Base-by-base conservation (phyloP, 2,329 filamentous ascomycete genomes). In the Hymenoscyphus fructigenus region DNA sequence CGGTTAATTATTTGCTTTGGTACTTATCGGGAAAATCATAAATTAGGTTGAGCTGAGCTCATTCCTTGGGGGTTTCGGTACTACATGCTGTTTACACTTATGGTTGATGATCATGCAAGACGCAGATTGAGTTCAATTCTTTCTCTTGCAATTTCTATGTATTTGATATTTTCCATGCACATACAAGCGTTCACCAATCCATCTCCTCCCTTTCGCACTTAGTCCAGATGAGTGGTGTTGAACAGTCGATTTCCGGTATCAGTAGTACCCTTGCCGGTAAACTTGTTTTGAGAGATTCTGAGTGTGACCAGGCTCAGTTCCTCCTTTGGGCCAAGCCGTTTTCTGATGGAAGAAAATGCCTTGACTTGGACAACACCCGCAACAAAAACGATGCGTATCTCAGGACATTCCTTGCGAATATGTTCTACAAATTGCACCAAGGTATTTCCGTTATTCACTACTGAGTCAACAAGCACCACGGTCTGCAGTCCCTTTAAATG, bases 221-320 rank as follows among this genome's bases (percentile, higher is more conserved):
- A 60, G 15, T 47, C 17, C 59, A 84, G 66, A 68, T 82, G 75
- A 3, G 80, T 84, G 0, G 83, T 88, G 71, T 87, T 87, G 72
- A 87, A 88, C 1, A 88, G 75, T 4, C 84, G 79, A 67, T 88
- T 82, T 0, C 85, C 85, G 0, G 85, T 89, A 70, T 89, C 85
- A 0, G 83, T 87, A 0, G 57, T 72, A 0, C 82, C 81, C 0
- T 66, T 78, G 0, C 85, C 85, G 0, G 76, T 84, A 72, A 80
- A 88, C 69, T 82, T 82, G 60, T 85, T 89, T 0, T 82, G 75
- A 0, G 86, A 89, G 1, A 84, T 23, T 0, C 85, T 79, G 50
- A 90, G 78, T 0, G 84, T 78, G 41, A 88, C 77, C 17, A 89
- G 47, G 15, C 68, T 75, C 14, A 84, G 59, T 9, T 76, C 73